Evolutionary conservation across 106 monocot species (phyloP).

Genomic region (Amphibolis antarctica): DNA sequence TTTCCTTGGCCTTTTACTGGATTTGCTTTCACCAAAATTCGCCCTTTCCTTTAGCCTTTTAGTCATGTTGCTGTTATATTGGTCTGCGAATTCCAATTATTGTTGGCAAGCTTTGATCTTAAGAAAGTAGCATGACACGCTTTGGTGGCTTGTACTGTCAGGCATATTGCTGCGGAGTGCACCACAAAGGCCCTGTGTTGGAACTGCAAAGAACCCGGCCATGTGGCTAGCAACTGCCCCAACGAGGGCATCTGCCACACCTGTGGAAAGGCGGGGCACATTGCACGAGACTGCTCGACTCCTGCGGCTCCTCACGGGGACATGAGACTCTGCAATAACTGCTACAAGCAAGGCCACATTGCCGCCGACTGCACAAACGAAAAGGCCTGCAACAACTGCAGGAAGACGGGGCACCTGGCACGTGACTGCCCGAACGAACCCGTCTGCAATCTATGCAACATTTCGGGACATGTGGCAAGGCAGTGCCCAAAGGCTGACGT

Average conservation of each 20-base stretch:
- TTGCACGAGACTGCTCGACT: slow-evolving; percentile 51
- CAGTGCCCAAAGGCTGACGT: slow-evolving; percentile 68
- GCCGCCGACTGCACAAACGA: slow-evolving; percentile 80
- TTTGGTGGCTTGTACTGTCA: slow-evolving; percentile 9
- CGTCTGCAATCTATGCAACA: slow-evolving; percentile 83
- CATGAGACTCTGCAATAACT: slow-evolving; percentile 82
- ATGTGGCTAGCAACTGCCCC: slow-evolving; percentile 69
- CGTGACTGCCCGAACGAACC: slow-evolving; percentile 85
- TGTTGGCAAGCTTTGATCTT: no score
- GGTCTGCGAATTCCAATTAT: no score
- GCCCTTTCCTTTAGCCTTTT: no score
- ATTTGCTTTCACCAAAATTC: no score
- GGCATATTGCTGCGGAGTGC: slow-evolving; percentile 84
- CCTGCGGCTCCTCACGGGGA: slow-evolving; percentile 51
- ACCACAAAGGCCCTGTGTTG: slow-evolving; percentile 63
- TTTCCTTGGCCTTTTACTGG: no score
- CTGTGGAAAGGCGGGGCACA: slow-evolving; percentile 79
- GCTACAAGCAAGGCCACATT: slow-evolving; percentile 89
- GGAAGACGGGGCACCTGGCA: slow-evolving; percentile 78
- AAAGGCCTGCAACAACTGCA: slow-evolving; percentile 95
- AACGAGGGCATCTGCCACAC: slow-evolving; percentile 94
- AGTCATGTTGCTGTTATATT: no score
- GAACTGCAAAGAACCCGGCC: slow-evolving; percentile 96
- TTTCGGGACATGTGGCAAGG: slow-evolving; percentile 67
- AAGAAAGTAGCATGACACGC: no score